These are phyloP conservation scores for Truncatella angustata DNA, from an alignment of 2,329 filamentous ascomycete genomes.

Conservation along the genomic window DNA sequence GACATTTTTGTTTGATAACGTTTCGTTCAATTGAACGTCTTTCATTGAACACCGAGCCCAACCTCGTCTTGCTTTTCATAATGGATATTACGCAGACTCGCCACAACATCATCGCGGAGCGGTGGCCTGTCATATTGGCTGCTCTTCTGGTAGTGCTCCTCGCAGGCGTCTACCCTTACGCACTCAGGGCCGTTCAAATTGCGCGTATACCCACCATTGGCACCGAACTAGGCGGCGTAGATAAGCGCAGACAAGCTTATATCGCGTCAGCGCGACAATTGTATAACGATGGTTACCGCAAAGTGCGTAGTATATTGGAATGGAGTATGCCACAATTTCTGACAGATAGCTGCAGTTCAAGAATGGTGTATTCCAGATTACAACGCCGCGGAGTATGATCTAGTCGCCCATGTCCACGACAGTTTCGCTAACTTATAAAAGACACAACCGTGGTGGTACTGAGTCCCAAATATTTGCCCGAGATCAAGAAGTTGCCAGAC, in stretches of 20 bases:
- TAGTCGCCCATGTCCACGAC: neutral
- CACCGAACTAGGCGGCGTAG: conserved; percentile 15
- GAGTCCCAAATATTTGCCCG: neutral
- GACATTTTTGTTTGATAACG: too few relatives aligned
- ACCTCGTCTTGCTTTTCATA: neutral
- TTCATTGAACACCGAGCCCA: too few relatives aligned
- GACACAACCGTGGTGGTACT: neutral
- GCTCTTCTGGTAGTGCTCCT: neutral
- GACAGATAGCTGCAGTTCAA: conserved; percentile 10
- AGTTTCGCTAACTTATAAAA: neutral
- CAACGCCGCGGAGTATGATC: neutral
- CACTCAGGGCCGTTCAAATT: neutral
- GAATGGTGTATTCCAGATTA: conserved; percentile 15
- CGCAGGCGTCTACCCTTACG: neutral
- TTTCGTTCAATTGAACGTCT: too few relatives aligned
- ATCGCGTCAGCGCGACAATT: conserved; percentile 16
- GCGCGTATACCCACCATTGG: conserved; percentile 17
- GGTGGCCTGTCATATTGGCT: neutral
- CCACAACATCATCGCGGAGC: neutral
- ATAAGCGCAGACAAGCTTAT: conserved; percentile 22
- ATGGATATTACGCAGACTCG: neutral
- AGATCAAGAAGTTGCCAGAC: neutral
- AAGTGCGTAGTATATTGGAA: neutral
- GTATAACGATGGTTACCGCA: conserved; percentile 21
- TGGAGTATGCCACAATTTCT: neutral